These are phyloP conservation scores for Kwoniella heveanensis DNA, from an alignment of 768 basidiomycete species.

Conservation along the genomic window DNA sequence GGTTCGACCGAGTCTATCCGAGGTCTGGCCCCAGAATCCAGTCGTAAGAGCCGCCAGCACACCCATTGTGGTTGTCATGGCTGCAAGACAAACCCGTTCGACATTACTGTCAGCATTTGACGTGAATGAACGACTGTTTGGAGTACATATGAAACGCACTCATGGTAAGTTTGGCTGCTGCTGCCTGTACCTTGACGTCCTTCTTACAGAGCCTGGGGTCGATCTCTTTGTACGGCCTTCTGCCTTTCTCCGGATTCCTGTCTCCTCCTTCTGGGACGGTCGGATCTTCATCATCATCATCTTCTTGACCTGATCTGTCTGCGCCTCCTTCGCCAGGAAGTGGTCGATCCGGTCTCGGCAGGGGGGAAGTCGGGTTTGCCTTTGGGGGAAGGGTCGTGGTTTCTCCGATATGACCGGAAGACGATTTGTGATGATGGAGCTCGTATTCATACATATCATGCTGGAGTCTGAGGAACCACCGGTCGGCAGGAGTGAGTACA, in stretches of 20 bases:
- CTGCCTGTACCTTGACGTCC: slow-evolving; percentile 50
- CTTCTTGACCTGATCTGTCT: slow-evolving; percentile 1
- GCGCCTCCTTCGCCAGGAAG: not conserved
- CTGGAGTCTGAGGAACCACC: slow-evolving; percentile 46
- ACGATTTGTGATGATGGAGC: slow-evolving; percentile 8
- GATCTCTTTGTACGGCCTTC: slow-evolving; percentile 42
- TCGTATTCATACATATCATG: slow-evolving; percentile 44
- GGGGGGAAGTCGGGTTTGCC: not conserved
- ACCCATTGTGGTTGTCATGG: slow-evolving; percentile 75
- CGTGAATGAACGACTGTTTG: not conserved
- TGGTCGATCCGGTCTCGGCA: slow-evolving; percentile 2
- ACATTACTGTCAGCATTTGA: not conserved
- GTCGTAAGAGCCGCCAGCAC: slow-evolving; percentile 77
- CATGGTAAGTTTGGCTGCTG: slow-evolving; percentile 52
- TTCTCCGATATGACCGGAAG: not conserved
- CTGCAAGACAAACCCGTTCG: slow-evolving; percentile 58
- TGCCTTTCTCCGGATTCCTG: slow-evolving; percentile 10
- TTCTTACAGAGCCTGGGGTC: slow-evolving; percentile 54
- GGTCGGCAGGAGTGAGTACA: slow-evolving; percentile 36
- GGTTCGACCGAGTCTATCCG: slow-evolving; percentile 75
- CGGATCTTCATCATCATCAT: slow-evolving; percentile 1
- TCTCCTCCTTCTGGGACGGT: not conserved
- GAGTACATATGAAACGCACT: slow-evolving; percentile 31
- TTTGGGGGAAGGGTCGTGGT: not conserved
- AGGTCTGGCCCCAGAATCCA: slow-evolving; percentile 81